Conservation (phyloP, 139 green algal species). For the Coelastrella sp. region DNA sequence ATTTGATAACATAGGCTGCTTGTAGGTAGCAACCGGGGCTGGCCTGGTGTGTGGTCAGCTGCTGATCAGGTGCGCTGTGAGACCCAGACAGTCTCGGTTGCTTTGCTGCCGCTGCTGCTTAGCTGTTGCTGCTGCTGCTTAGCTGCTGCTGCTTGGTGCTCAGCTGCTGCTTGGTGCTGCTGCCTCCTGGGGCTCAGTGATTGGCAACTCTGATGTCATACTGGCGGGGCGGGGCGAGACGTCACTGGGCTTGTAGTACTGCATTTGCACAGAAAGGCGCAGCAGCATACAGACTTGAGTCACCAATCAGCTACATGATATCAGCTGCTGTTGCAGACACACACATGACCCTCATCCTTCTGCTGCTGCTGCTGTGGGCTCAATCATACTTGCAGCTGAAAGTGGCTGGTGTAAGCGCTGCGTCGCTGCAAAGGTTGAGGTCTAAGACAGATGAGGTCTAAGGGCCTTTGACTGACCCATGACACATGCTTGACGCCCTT, state of each 20-base stretch:
- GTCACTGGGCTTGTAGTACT: constrained; percentile 29
- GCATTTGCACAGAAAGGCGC: background rate
- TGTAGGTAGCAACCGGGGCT: no score
- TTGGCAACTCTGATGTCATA: background rate
- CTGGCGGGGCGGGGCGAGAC: constrained; percentile 22
- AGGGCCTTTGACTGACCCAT: no score
- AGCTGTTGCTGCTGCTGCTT: background rate
- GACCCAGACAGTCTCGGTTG: no score
- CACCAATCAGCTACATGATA: background rate
- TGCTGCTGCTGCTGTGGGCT: background rate
- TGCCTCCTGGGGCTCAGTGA: background rate
- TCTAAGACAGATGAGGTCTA: no score
- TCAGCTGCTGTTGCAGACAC: background rate
- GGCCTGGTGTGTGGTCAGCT: no score
- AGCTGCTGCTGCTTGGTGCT: background rate
- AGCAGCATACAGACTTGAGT: background rate
- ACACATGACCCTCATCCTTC: background rate
- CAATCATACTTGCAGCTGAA: no score
- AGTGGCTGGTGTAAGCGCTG: no score
- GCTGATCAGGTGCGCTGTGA: no score
- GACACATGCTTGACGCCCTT: no score
- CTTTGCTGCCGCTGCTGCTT: no score
- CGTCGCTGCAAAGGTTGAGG: no score
- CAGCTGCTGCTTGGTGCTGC: background rate
- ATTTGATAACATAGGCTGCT: no score